A percentile compares a stretch with the other conserved stretches of the same genome.
phyloP scores from a whole-genome alignment of 805 yeast genomes.

The Saturnispora gosingensis region DNA sequence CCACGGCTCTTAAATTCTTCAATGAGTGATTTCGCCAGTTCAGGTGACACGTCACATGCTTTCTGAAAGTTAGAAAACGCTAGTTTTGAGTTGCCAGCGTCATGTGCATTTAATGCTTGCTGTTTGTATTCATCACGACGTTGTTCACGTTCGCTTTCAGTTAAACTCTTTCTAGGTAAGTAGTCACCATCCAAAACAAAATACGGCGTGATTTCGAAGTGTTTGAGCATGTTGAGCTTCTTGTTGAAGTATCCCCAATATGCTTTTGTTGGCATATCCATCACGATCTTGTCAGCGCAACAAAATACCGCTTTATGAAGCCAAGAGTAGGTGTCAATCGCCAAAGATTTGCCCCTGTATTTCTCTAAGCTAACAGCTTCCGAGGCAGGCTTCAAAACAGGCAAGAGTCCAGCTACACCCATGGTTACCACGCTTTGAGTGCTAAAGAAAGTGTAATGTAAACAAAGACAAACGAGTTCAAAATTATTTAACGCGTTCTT shows the following conservation, averaged over 20 bases:
- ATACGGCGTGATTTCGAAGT: conserved; percentile 68
- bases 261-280: conserved; percentile 58
- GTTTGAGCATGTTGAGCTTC: conserved; percentile 54
- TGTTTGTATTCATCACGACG: conserved; percentile 49
- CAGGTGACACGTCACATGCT: conserved; percentile 80
- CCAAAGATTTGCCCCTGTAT: conserved; percentile 68
- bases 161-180: conserved; percentile 66
- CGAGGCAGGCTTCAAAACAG: conserved; percentile 69
- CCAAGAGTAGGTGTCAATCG: conserved; percentile 97
- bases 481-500: not conserved
- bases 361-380: conserved; percentile 45
- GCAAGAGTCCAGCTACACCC: conserved; percentile 82
- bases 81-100: conserved; percentile 42
- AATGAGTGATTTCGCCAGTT: conserved; percentile 82
- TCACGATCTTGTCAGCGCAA: conserved; percentile 76
- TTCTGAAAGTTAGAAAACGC: conserved; percentile 67
- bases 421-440: conserved; percentile 26
- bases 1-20: conserved; percentile 49
- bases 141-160: conserved; percentile 55
- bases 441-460: not conserved
- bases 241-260: conserved; percentile 63
- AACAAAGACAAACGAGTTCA: conserved; percentile 1
- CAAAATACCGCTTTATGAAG: conserved; percentile 76
- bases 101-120: conserved; percentile 43
- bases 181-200: conserved; percentile 91